Conservation (phyloP, 306 rosid genomes). For the Glycyrrhiza uralensis region DNA sequence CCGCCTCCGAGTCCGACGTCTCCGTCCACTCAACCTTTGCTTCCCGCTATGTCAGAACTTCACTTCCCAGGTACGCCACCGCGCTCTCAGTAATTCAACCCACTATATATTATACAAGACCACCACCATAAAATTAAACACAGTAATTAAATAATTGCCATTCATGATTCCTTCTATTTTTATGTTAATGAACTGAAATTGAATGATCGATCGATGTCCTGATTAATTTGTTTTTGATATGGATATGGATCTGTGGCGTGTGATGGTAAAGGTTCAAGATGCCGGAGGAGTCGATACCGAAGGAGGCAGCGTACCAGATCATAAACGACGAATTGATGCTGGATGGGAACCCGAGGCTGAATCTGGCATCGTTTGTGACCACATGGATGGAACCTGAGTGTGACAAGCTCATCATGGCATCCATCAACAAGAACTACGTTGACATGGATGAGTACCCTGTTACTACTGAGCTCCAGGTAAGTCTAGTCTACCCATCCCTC, state of each 20-base stretch:
- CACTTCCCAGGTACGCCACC: constrained; percentile 59
- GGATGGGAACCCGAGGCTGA: constrained; percentile 45
- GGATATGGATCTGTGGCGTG: not conserved
- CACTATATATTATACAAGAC: too few species aligned
- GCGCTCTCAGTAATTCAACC: too few species aligned
- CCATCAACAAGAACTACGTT: constrained; percentile 87
- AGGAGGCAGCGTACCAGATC: constrained; percentile 50
- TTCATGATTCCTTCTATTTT: too few species aligned
- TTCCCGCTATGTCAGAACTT: constrained; percentile 77
- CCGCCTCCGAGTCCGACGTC: constrained; percentile 56
- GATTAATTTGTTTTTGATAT: too few species aligned
- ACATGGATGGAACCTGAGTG: constrained; percentile 77
- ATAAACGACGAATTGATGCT: constrained; percentile 51
- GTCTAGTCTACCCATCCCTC: not conserved
- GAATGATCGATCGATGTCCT: too few species aligned
- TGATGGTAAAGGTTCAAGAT: constrained; percentile 30
- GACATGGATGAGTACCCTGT: constrained; percentile 99
- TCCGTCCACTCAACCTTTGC: constrained; percentile 87
- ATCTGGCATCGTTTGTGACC: constrained; percentile 46
- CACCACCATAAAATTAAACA: too few species aligned
- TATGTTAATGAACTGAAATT: too few species aligned
- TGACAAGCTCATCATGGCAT: constrained; percentile 69
- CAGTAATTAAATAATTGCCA: too few species aligned
- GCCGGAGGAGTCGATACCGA: constrained; percentile 46
- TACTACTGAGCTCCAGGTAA: constrained; percentile 85